Base-by-base conservation (phyloP, 305 asterid genomes). In the Fraxinus angustifolia region DNA sequence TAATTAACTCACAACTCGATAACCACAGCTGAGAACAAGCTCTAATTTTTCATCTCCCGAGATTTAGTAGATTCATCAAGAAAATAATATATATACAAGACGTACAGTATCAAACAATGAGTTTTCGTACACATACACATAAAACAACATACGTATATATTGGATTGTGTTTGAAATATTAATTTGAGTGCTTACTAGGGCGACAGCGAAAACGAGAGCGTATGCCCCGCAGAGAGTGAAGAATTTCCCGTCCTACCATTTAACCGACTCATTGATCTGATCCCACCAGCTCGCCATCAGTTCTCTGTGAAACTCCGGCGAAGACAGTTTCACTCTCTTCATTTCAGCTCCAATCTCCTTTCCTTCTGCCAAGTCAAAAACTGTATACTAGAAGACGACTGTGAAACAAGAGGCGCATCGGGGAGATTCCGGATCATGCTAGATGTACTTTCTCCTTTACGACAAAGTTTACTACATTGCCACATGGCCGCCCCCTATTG, bases 211-310 rank as follows among this genome's bases (percentile, higher is more conserved):
- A 23, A 95, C 98, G 84, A 91, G 88, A 81, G 90, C 98, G 76
- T 88, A 93, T n/a, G 90, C 87, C 60, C 92, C 96, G 83, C 97
- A 94, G 19, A 94, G 95, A 8, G 91, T 75, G 87, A 88, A 96
- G 86, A 94, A 96, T 86, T 94, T 93, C 75, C 94, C 96, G 87
- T 96, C 99, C 79, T 96, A 97, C 99, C 99, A 96, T 31, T 82
- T 40, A 14, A 58, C 89, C 8, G 98, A 96, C 78, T 92, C 97
- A 45, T 94, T 89, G 92, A 94, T 89, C 93, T 91, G 85, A 65
- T 96, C 79, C 99, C 99, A 96, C 99, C 99, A 96, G 85, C 53
- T 87, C 74, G 80, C 80, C 78, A 87, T 21, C 73, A 77, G 73
- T 40, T 16, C 82, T 40, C 78, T 76, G 86, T 36, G 83, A 78